These are phyloP conservation scores for Blastomyces silverae DNA, from an alignment of 2,329 filamentous ascomycete genomes.

Conservation along the genomic window DNA sequence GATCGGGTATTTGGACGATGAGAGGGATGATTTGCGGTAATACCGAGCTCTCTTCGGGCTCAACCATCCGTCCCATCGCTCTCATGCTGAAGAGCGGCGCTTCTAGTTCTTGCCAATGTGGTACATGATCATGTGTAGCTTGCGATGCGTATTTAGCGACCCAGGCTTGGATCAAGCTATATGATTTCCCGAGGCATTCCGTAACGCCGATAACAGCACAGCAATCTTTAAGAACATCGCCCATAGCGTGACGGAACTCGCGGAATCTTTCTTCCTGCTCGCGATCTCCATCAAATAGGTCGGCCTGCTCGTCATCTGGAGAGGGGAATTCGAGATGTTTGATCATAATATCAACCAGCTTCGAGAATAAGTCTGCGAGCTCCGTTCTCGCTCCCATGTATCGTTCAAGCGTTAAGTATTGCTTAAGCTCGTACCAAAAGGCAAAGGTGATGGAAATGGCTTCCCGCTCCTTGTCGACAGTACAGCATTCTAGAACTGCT, in stretches of 20 bases:
- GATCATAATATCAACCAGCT: constrained; percentile 87
- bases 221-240: constrained; percentile 92
- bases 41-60: constrained; percentile 77
- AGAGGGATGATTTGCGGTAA: constrained; percentile 87
- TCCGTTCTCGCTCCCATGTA: constrained; percentile 76
- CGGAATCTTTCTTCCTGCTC: constrained; percentile 96
- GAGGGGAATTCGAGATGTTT: constrained; percentile 81
- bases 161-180: constrained; percentile 79
- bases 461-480: constrained; percentile 79
- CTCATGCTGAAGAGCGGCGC: constrained; percentile 92
- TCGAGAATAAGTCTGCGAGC: constrained; percentile 74
- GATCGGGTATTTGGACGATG: constrained; percentile 86
- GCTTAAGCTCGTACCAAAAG: constrained; percentile 98
- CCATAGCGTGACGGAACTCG: constrained; percentile 94
- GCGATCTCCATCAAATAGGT: constrained; percentile 91
- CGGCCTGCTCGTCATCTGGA: constrained; percentile 63
- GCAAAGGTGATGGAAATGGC: constrained; percentile 89
- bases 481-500: constrained; percentile 83
- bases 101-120: constrained; percentile 94
- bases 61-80: constrained; percentile 94
- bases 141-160: constrained; percentile 73
- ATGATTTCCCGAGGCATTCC: constrained; percentile 83
- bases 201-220: constrained; percentile 94
- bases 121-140: constrained; percentile 66
- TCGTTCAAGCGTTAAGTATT: constrained; percentile 83